Evolutionary conservation across 2,329 filamentous ascomycete genomes (phyloP).

Genomic region (Verticillium albo-atrum): DNA sequence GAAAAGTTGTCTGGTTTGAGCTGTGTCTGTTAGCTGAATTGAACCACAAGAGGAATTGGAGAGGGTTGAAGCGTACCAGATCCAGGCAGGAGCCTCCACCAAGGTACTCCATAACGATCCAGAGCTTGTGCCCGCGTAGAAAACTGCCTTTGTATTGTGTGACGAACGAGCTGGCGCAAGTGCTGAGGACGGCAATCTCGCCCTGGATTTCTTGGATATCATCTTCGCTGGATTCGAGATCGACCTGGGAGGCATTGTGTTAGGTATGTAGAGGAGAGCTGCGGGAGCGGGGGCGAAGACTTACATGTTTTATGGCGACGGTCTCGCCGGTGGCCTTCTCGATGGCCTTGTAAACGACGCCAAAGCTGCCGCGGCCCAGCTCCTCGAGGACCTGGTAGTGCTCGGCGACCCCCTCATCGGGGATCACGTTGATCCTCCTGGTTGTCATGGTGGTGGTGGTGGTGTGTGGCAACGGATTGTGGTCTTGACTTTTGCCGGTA

Average conservation of each 20-base stretch:
- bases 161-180: constrained; percentile 88
- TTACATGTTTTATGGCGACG: constrained; percentile 93
- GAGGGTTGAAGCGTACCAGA: constrained; percentile 52
- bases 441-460: constrained; percentile 35
- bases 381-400: constrained; percentile 96
- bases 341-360: constrained; percentile 94
- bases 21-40: constrained; percentile 41
- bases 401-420: constrained; percentile 66
- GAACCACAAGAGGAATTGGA: constrained; percentile 6
- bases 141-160: constrained; percentile 97
- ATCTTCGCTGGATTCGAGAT: constrained; percentile 97
- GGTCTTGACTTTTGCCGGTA: constrained; percentile 1
- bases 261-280: not conserved
- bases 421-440: not conserved
- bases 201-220: constrained; percentile 98
- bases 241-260: constrained; percentile 59
- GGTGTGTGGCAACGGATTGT: not conserved
- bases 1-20: constrained; percentile 85
- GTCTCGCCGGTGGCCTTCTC: constrained; percentile 86
- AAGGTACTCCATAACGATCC: constrained; percentile 99
- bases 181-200: constrained; percentile 92
- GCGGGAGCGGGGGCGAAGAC: constrained; percentile 24
- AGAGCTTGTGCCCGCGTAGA: constrained; percentile 91
- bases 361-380: constrained; percentile 93
- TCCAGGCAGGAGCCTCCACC: constrained; percentile 95